Evolutionary conservation across 768 basidiomycete species (phyloP).

Genomic region (Termitomyces heimii): DNA sequence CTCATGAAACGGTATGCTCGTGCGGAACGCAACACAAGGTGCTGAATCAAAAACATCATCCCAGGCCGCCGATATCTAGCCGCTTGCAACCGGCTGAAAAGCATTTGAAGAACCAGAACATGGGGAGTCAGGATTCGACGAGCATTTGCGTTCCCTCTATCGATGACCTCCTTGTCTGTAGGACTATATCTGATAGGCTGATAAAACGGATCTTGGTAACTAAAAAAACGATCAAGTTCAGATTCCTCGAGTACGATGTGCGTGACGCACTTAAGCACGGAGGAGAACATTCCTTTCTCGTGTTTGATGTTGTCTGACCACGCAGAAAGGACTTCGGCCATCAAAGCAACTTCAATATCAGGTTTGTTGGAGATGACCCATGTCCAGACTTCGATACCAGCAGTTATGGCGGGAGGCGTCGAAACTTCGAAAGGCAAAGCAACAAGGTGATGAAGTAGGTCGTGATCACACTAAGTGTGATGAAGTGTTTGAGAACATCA

Average conservation of each 20-base stretch:
- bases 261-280: slow-evolving; percentile 63
- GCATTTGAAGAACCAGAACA: slow-evolving; percentile 75
- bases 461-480: slow-evolving; percentile 64
- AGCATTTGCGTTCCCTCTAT: slow-evolving; percentile 64
- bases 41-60: slow-evolving; percentile 81
- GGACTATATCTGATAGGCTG: slow-evolving; percentile 85
- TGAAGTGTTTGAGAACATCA: background rate
- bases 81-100: slow-evolving; percentile 90
- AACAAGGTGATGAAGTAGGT: slow-evolving; percentile 83
- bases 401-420: slow-evolving; percentile 78
- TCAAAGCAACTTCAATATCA: slow-evolving; percentile 72
- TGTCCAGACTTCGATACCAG: slow-evolving; percentile 93
- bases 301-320: slow-evolving; percentile 82
- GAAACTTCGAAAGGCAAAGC: slow-evolving; percentile 84
- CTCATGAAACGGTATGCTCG: slow-evolving; percentile 67
- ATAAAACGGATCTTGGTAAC: slow-evolving; percentile 85
- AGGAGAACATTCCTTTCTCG: slow-evolving; percentile 80
- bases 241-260: background rate
- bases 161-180: slow-evolving; percentile 80
- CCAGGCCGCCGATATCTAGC: slow-evolving; percentile 83
- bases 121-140: slow-evolving; percentile 79
- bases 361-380: slow-evolving; percentile 91
- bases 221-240: slow-evolving; percentile 23
- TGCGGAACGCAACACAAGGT: slow-evolving; percentile 79
- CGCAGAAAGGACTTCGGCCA: slow-evolving; percentile 80